Evolutionary conservation across 768 basidiomycete species (phyloP), one percentile per base, ranked within the genome.

Genomic region (Trametes cinnabarina): DNA sequence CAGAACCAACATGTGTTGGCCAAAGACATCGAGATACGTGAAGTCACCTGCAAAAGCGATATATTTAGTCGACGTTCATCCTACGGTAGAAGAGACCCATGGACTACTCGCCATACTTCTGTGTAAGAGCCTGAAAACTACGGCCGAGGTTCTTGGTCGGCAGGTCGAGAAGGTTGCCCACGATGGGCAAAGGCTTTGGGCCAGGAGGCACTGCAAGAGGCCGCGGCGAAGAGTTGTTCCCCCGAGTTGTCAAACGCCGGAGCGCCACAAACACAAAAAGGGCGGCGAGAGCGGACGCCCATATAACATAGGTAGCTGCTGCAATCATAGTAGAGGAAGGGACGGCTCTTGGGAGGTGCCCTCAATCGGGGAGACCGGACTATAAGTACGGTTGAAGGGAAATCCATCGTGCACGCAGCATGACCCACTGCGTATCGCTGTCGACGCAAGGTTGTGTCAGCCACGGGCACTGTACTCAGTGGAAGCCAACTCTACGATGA

Each of bases 161-260:
- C 35, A 67, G 55, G 32, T 68, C 63, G 9, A 66, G 41, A 4
- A 69, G 44, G 32, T 68, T 70, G 7, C 70, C 70, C 1, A 71
- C 25, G 23, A 71, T 40, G 0, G 67, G 65, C 44, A 48, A 42
- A 1, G 59, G 57, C 35, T 55, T 61, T 30, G 70, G 69, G 3
- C 70, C 69, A 15, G 70, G 69, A 11, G 70, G 70, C 4, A 60
- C 9, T 9, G 35, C 40, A 28, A 23, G 12, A 8, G 25, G 51
- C 28, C 28, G 40, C 4, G 41, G 28, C 19, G 51, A 52, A 12
- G 51, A 32, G 6, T 35, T 42, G 28, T 34, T 43, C 11, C 28
- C n/a, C n/a, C n/a, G n/a, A n/a, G n/a, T 30, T 3, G 42, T 23
- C 4, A 52, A 26, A 15, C 51, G 40, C 19, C 41, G 51, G 4